These are phyloP conservation scores for Pascua guehoae DNA, from an alignment of 1,284 basidiomycete species.

Conservation along the genomic window DNA sequence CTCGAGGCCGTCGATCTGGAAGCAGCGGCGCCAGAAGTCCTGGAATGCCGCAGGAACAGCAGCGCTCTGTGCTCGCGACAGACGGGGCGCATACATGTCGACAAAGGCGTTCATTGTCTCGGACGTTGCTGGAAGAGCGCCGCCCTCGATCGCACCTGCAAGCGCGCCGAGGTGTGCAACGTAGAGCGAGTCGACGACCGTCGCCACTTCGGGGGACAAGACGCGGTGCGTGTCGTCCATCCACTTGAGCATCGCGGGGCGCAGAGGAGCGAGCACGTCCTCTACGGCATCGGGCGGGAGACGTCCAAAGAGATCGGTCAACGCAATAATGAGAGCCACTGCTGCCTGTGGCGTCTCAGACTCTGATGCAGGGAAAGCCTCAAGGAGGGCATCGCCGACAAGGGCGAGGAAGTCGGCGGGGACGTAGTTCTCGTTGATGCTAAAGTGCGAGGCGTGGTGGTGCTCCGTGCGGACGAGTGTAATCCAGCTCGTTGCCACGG, in stretches of 20 bases:
- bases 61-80: conserved; percentile 22
- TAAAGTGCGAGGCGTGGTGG: conserved; percentile 28
- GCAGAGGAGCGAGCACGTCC: conserved; percentile 17
- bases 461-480: conserved; percentile 24
- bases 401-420: conserved; percentile 39
- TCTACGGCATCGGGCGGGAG: conserved; percentile 20
- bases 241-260: conserved; percentile 22
- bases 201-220: conserved; percentile 5
- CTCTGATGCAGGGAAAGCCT: conserved; percentile 21
- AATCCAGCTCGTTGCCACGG: conserved; percentile 26
- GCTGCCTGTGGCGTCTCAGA: not conserved
- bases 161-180: conserved; percentile 26
- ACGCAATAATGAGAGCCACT: not conserved
- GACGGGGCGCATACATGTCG: conserved; percentile 36
- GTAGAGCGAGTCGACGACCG: conserved; percentile 36
- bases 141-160: conserved; percentile 19
- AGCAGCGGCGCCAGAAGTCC: conserved; percentile 35
- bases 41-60: conserved; percentile 33
- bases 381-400: conserved; percentile 24
- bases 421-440: conserved; percentile 36
- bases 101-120: conserved; percentile 29
- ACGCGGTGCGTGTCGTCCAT: conserved; percentile 21
- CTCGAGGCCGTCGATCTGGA: conserved; percentile 23
- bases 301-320: conserved; percentile 19
- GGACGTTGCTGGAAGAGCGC: conserved; percentile 17